Evolutionary conservation across 2,329 filamentous ascomycete species (phyloP).

Genomic region (Orbilia quercus): DNA sequence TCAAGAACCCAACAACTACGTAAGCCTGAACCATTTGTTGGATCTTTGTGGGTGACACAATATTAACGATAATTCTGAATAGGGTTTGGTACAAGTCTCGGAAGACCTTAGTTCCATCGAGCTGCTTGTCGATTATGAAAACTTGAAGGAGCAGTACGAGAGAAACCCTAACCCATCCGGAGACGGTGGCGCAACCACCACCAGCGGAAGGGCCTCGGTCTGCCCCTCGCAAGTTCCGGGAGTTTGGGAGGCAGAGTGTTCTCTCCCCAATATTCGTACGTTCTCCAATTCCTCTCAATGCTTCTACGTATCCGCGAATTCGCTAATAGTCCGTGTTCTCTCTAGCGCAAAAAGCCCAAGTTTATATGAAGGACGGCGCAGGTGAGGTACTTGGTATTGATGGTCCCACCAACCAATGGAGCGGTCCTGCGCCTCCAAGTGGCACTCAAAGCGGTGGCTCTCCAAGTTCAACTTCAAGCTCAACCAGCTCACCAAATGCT

Average conservation of each 20-base stretch:
- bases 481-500: slow-evolving; percentile 28
- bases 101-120: slow-evolving; percentile 62
- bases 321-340: slow-evolving; percentile 10
- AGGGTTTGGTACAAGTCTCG: slow-evolving; percentile 58
- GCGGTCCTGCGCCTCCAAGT: slow-evolving; percentile 18
- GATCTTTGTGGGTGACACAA: background rate
- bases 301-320: background rate
- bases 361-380: slow-evolving; percentile 32
- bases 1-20: slow-evolving; percentile 80
- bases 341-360: slow-evolving; percentile 35
- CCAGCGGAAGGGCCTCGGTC: slow-evolving; percentile 23
- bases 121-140: slow-evolving; percentile 66
- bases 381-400: slow-evolving; percentile 43
- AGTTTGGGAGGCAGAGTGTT: slow-evolving; percentile 59
- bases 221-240: slow-evolving; percentile 38
- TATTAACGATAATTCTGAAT: slow-evolving; percentile 12
- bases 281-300: background rate
- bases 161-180: slow-evolving; percentile 66
- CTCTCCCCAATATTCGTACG: slow-evolving; percentile 57
- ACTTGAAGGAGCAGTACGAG: slow-evolving; percentile 65
- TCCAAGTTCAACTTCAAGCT: slow-evolving; percentile 23
- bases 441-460: slow-evolving; percentile 7
- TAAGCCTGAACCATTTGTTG: slow-evolving; percentile 10
- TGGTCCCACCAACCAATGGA: slow-evolving; percentile 54
- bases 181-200: slow-evolving; percentile 65